These are phyloP conservation scores for Auriscalpium orientale DNA, from an alignment of 768 basidiomycete genomes.

Conservation along the genomic window DNA sequence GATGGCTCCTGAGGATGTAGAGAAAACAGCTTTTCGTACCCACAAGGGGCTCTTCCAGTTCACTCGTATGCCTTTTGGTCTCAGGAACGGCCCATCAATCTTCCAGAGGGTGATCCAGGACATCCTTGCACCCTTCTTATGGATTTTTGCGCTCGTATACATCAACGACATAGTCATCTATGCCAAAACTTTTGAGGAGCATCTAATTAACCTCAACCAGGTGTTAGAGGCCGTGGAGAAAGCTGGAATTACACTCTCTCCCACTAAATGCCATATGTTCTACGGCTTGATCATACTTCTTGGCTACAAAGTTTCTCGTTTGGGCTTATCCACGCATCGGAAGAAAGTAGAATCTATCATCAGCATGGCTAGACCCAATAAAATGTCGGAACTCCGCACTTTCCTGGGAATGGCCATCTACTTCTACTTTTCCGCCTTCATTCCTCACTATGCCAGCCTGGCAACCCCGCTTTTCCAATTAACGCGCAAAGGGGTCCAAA, in stretches of 20 bases:
- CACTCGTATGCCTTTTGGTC: constrained; percentile 31
- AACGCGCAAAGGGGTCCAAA: constrained; percentile 20
- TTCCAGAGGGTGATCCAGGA: constrained; percentile 36
- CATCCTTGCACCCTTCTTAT: constrained; percentile 3
- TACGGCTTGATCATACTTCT: constrained; percentile 20
- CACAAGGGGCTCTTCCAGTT: constrained; percentile 36
- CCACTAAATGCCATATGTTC: constrained; percentile 21
- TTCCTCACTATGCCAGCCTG: constrained; percentile 29
- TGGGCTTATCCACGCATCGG: constrained; percentile 26
- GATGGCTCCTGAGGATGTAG: constrained; percentile 20
- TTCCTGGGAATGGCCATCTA: constrained; percentile 27
- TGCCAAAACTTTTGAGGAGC: constrained; percentile 3
- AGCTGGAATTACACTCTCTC: constrained; percentile 18
- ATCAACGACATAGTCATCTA: constrained; percentile 11
- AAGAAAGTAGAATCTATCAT: constrained; percentile 23
- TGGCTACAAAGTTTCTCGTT: constrained; percentile 31
- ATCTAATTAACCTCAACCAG: constrained; percentile 19
- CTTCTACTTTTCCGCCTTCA: constrained; percentile 29
- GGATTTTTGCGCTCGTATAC: constrained; percentile 8
- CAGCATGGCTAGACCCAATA: constrained; percentile 15
- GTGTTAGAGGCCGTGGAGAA: constrained; percentile 23
- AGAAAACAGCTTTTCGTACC: constrained; percentile 30
- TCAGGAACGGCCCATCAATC: constrained; percentile 24
- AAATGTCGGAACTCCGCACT: constrained; percentile 14
- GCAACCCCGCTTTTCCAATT: constrained; percentile 27